Conservation (phyloP, 306 rosid species). For the Luffa acutangula region DNA sequence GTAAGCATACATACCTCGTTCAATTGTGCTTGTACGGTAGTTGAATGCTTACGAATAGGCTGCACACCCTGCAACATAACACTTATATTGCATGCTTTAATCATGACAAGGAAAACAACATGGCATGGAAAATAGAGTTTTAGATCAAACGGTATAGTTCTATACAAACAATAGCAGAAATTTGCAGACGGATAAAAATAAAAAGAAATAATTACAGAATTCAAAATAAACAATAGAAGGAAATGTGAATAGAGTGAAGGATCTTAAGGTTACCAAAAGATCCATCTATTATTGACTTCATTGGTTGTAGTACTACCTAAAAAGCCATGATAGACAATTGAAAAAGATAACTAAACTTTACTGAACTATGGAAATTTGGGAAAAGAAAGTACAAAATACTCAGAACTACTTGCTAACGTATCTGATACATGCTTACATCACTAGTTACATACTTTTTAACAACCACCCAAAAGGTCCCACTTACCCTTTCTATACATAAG, state of each 20-base stretch:
- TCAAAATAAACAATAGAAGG: not conserved
- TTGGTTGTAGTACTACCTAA: not conserved
- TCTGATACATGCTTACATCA: not conserved
- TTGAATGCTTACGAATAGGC: constrained; percentile 16
- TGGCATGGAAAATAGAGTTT: not conserved
- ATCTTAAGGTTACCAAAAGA: not conserved
- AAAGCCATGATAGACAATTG: not conserved
- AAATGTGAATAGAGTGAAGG: not conserved
- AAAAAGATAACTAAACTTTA: not conserved
- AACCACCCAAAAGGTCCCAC: not conserved
- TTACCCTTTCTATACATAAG: not conserved
- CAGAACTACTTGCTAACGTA: not conserved
- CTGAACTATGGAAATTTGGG: not conserved
- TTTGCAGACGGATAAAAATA: not conserved
- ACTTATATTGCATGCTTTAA: not conserved
- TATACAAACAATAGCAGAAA: not conserved
- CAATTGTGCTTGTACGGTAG: constrained; percentile 38
- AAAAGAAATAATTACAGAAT: not conserved
- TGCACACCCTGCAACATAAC: constrained; percentile 26
- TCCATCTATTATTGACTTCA: not conserved
- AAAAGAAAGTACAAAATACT: not conserved
- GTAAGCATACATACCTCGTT: constrained; percentile 39
- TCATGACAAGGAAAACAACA: not conserved
- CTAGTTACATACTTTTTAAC: not conserved
- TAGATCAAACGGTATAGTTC: not conserved